Base-by-base conservation (phyloP, 2,329 filamentous ascomycete genomes). In the Pseudocercospora fuligena region DNA sequence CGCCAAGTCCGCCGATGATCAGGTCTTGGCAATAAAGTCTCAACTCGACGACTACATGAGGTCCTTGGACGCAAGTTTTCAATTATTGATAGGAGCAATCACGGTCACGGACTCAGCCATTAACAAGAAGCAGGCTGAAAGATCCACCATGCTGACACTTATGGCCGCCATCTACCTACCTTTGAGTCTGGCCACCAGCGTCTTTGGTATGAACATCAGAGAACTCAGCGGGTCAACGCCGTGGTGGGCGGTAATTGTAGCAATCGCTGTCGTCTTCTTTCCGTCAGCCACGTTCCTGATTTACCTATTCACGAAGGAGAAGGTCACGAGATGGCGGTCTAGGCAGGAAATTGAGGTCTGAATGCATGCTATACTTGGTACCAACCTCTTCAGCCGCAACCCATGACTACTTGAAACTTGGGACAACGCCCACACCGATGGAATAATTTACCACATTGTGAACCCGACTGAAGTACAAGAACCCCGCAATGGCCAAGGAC, bases 121-220 rank as follows among this genome's bases (percentile, higher is more conserved):
- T 12, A 64, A 40, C 51, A 61, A 56, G n/a, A 40, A 51, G 14
- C 23, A 66, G 1, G 63, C 40, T 0, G 25, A 63, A 16, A 59
- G 63, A 11, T 29, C 57, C 4, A 68, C 59, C 8, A 5, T 61
- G 25, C 60, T 68, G 0, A 66, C 66, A 4, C 5, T 60, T 1
- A 31, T 69, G 3, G 69, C 67, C 1, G 67, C 65, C 1, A 36
- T 67, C 12, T 69, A 70, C 23, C 19, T 67, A 14, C 69, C 65
- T 9, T 21, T 70, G 21, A 69, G 59, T 1, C 40, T 71, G 5
- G 67, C 66, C 1, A 70, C 65, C 2, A 65, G 69, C 0, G 65
- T 71, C n/a, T 68, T 68, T 40, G 67, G 69, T 0, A 71, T 71
- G 67, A 66, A 68, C 31, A 62, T 60, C 2, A 25, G 19, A 19